Base-by-base conservation (phyloP, 83 land plant species). In the Picea abies region DNA sequence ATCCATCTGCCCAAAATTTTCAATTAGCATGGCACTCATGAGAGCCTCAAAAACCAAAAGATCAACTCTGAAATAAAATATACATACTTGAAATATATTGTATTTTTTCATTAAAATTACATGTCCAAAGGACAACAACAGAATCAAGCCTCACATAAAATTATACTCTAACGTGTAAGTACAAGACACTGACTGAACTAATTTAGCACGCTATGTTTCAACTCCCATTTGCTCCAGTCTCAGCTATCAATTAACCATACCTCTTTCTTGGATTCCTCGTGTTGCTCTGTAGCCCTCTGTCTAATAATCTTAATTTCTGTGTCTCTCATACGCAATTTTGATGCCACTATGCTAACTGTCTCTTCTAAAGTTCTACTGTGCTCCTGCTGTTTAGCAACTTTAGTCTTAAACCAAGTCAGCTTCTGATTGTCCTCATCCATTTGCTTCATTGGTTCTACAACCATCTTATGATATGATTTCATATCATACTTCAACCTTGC, bases 341-440 rank as follows among this genome's bases (percentile, higher is more conserved):
- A 83, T 22, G 80, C 64, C 25, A 95, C 85, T 3, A 80, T 67
- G 0, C 78, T 84, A 41, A 90, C 77, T 22, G 93, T 82, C 63
- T 94, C 92, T 79, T 90, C 86, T 6, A 90, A 67, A 81, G 90
- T 84, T 26, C 91, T 89, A 17, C 86, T 76, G 16, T 80, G 71
- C 76, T 85, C 84, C 75, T 85, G 73, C 52, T 88, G 88, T 71
- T 82, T 84, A 17, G 83, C 90, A 73, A 85, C 90, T 60, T 85
- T 89, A 66, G 78, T 76, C 84, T 91, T 90, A 17, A 84, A 73
- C 52, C 63, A 84, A 60, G 15, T 67, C 44, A 94, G 79, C 49
- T 89, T 86, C 72, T 90, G 91, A 81, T 87, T 94, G 41, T 93
- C 94, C 83, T 91, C 97, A 68, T 83, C 84, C 94, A 96, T 96